Conservation (phyloP, 2,329 filamentous ascomycete species). For the Thelonectria blattea region DNA sequence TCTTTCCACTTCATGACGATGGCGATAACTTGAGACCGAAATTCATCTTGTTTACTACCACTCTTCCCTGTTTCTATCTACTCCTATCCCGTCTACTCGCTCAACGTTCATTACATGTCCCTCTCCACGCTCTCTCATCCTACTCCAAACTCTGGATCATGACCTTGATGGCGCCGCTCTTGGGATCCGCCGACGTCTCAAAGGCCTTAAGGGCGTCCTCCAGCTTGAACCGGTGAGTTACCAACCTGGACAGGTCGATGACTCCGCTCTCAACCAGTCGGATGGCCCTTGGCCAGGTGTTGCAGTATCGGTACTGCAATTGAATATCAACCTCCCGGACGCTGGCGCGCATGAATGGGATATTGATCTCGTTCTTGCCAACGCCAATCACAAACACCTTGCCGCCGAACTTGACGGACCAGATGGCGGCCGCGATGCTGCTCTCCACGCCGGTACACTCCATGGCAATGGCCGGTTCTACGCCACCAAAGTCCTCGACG, state of each 20-base stretch:
- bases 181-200: conserved; percentile 83
- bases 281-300: conserved; percentile 95
- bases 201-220: conserved; percentile 92
- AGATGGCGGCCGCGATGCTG: conserved; percentile 84
- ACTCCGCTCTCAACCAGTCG: conserved; percentile 84
- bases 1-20: no score
- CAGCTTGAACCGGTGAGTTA: conserved; percentile 85
- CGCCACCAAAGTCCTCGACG: conserved; percentile 69
- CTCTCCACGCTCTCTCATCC: conserved; percentile 10
- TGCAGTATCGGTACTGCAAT: conserved; percentile 95
- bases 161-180: conserved; percentile 96
- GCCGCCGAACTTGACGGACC: conserved; percentile 91
- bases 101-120: conserved; percentile 8
- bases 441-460: conserved; percentile 96
- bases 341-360: conserved; percentile 93
- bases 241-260: conserved; percentile 79
- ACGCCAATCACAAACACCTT: conserved; percentile 98
- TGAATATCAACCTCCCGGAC: conserved; percentile 93
- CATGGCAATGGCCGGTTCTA: conserved; percentile 82
- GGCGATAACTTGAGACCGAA: neutral
- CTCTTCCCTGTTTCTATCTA: conserved; percentile 27
- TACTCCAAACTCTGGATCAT: conserved; percentile 79
- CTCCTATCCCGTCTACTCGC: conserved; percentile 14
- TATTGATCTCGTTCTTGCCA: conserved; percentile 91
- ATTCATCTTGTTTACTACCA: conserved; percentile 12